Percentiles rank a stretch among this genome's conserved stretches.
These are phyloP conservation scores for Dendryphion nanum DNA, from an alignment of 2,329 filamentous ascomycete genomes.

Conservation along the genomic window DNA sequence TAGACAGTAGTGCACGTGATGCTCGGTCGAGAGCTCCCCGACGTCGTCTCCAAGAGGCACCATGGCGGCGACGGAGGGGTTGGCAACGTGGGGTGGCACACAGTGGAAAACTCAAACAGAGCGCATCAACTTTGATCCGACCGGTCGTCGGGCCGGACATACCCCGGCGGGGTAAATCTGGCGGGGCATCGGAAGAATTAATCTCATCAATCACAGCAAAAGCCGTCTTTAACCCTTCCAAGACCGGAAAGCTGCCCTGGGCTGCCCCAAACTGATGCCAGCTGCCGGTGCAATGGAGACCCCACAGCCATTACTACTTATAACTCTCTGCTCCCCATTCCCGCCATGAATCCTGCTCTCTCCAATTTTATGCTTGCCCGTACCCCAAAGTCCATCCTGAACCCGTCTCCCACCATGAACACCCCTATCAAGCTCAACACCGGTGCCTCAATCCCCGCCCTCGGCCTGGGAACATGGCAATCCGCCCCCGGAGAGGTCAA, in stretches of 20 bases:
- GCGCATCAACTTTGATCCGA: conserved; percentile 17
- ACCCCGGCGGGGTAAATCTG: conserved; percentile 19
- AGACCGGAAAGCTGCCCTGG: background rate
- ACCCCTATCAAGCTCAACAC: conserved; percentile 41
- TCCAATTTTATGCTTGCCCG: conserved; percentile 39
- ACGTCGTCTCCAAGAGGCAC: too few species aligned
- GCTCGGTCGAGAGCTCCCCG: too few species aligned
- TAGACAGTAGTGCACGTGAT: too few species aligned
- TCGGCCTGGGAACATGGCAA: conserved; percentile 42
- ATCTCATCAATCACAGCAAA: conserved; percentile 30
- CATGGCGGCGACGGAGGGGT: too few species aligned
- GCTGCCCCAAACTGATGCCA: background rate
- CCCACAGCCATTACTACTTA: conserved; percentile 7
- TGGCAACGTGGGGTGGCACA: too few species aligned
- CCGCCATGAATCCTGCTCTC: conserved; percentile 39
- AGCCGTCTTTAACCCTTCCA: conserved; percentile 12
- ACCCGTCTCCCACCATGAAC: conserved; percentile 40
- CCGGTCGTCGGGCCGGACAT: conserved; percentile 17
- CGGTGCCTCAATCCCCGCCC: conserved; percentile 38
- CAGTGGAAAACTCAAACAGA: too few species aligned
- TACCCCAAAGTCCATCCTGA: conserved; percentile 35
- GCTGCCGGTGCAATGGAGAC: background rate
- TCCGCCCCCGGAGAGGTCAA: conserved; percentile 47
- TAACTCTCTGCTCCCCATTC: conserved; percentile 19
- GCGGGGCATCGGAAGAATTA: conserved; percentile 31